Base-by-base conservation (phyloP, 306 rosid genomes). In the Malus sieversii region DNA sequence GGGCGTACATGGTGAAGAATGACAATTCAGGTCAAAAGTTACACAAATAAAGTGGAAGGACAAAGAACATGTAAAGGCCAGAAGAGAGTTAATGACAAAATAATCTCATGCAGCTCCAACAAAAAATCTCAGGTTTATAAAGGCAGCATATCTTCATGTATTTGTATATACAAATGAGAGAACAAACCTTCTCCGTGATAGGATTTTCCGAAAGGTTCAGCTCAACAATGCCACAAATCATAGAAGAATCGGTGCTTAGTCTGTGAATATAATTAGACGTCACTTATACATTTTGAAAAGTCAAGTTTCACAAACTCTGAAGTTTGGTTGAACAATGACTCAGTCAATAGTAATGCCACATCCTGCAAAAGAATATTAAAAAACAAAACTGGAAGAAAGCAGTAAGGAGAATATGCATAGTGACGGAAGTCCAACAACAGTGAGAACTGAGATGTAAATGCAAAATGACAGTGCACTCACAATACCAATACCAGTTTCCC, bases 171-270 rank as follows among this genome's bases (percentile, higher is more conserved):
- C 11, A 12, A 63, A 63, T 12, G 19, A 63, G 79, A 68, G 48
- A 79, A 83, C 92, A 70, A 78, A 90, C 97, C 98, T 95, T 91
- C 10, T 22, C 85, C 83, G 46, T 81, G 69, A 92, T 77, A 74
- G 90, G 85, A 88, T 95, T 95, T 73, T 95, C 97, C 66, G 90
- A 84, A 69, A 95, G 89, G 83, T 82, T 92, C 80, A 95, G 89
- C 88, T 90, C 97, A 71, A 80, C 77, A 77, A 92, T 75, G 84
- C 85, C 86, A 84, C 78, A 74, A 75, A 88, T 72, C 29, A 75
- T 79, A 68, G 83, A 70, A 67, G 78, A 71, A 57, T 72, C 77
- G 71, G 68, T 76, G 80, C 81, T 86, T 45, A 84, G 45, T 77
- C 66, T 75, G 40, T 71, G 71, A 85, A 81, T 70, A 79, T 73